Conservation (phyloP, 2,329 filamentous ascomycete genomes). For the Cadophora malorum region DNA sequence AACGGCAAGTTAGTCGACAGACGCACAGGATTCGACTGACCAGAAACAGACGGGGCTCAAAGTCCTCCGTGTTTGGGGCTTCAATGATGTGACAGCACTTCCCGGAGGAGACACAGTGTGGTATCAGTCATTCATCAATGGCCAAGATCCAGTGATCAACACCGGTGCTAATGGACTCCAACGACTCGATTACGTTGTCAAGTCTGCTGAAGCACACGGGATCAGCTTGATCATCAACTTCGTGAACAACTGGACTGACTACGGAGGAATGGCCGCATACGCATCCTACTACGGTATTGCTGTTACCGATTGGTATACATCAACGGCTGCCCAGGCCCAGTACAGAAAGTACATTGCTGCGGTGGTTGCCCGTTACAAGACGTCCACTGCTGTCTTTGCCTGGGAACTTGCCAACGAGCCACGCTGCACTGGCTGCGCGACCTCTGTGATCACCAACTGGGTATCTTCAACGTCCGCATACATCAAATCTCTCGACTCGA, state of each 20-base stretch:
- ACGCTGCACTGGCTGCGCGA: constrained; percentile 65
- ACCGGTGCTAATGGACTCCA: constrained; percentile 67
- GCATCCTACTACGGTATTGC: constrained; percentile 59
- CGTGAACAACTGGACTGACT: constrained; percentile 74
- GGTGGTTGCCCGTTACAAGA: constrained; percentile 65
- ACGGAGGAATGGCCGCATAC: constrained; percentile 68
- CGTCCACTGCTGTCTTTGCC: constrained; percentile 66
- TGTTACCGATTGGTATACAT: constrained; percentile 61
- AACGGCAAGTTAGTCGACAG: constrained; percentile 32
- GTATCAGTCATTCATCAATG: constrained; percentile 51
- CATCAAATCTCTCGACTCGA: constrained; percentile 66
- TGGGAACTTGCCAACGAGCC: constrained; percentile 76
- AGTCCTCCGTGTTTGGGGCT: constrained; percentile 67
- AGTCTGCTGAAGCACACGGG: constrained; percentile 61
- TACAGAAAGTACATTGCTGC: constrained; percentile 66
- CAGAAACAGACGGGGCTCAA: constrained; percentile 56
- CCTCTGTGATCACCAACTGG: constrained; percentile 66
- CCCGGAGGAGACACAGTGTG: constrained; percentile 51
- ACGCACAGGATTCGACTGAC: not conserved
- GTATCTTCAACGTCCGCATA: constrained; percentile 62
- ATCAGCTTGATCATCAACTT: constrained; percentile 71
- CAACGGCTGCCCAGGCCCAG: constrained; percentile 56
- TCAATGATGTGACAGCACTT: constrained; percentile 60
- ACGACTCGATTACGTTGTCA: constrained; percentile 69
- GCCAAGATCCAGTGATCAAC: constrained; percentile 63